Evolutionary conservation across 441 rosid species (phyloP).

Genomic region (Populus hybrid): DNA sequence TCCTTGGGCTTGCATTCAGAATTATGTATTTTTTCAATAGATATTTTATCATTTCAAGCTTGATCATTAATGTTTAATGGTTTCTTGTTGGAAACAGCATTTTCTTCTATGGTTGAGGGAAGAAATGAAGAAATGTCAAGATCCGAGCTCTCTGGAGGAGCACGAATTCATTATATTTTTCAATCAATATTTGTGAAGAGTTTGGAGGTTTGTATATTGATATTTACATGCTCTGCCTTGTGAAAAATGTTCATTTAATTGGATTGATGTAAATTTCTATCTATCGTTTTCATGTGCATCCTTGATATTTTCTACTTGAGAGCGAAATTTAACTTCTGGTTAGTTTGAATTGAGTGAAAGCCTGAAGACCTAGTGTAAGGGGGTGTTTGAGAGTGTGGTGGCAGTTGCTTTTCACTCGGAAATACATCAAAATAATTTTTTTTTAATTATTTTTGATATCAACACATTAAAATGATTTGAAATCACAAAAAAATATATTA

Average conservation of each 20-base stretch:
- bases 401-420: no score
- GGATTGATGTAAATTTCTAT: not conserved
- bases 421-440: no score
- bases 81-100: slow-evolving; percentile 51
- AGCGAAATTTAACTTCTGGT: not conserved
- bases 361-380: no score
- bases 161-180: slow-evolving; percentile 81
- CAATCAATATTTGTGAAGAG: slow-evolving; percentile 83
- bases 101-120: slow-evolving; percentile 81
- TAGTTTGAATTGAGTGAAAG: not conserved
- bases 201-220: slow-evolving; percentile 52
- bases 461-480: no score
- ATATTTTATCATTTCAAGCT: not conserved
- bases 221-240: not conserved
- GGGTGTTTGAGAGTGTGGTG: no score
- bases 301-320: not conserved
- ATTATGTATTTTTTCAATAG: not conserved
- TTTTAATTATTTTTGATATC: no score
- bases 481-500: no score
- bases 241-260: not conserved
- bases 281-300: not conserved
- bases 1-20: not conserved
- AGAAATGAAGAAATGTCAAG: slow-evolving; percentile 89
- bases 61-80: slow-evolving; percentile 15
- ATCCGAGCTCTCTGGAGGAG: slow-evolving; percentile 85